Percentiles rank a stretch among this genome's conserved stretches.
phyloP scores from a whole-genome alignment of 2,329 filamentous ascomycete genomes.

The Lecanoromycetidae sp. region DNA sequence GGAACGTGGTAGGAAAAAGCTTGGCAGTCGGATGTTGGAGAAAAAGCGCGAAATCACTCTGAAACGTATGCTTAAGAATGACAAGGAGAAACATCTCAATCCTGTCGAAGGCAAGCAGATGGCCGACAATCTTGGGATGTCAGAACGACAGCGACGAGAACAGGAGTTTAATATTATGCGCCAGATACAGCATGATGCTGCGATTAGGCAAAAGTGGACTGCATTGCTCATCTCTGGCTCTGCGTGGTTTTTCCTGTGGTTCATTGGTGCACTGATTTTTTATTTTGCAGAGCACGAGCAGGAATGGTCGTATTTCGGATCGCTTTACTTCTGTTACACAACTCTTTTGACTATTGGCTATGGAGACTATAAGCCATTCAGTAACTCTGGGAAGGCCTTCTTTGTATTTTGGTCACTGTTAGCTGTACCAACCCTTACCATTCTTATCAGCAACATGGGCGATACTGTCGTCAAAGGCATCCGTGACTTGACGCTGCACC shows the following conservation, averaged over 20 bases:
- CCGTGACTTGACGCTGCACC: constrained; percentile 18
- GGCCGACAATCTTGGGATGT: constrained; percentile 31
- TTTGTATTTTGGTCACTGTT: constrained; percentile 33
- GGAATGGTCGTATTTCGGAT: constrained; percentile 29
- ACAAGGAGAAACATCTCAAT: constrained; percentile 33
- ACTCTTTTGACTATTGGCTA: constrained; percentile 31
- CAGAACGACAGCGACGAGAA: constrained; percentile 31
- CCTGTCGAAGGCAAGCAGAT: constrained; percentile 26
- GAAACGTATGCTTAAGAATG: constrained; percentile 27
- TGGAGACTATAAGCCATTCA: constrained; percentile 27
- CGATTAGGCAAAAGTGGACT: constrained; percentile 28
- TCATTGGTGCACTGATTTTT: constrained; percentile 30
- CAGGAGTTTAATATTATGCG: constrained; percentile 38
- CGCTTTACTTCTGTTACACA: constrained; percentile 30
- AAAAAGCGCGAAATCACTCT: constrained; percentile 35
- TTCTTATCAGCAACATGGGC: constrained; percentile 30
- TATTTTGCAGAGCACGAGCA: constrained; percentile 25
- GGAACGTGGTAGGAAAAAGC: constrained; percentile 40
- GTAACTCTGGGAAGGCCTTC: constrained; percentile 27
- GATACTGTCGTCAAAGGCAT: constrained; percentile 24
- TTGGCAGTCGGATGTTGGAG: constrained; percentile 39
- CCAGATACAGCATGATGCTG: constrained; percentile 28
- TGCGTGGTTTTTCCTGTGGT: constrained; percentile 34
- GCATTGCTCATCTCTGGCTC: constrained; percentile 33
- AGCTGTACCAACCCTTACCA: constrained; percentile 29